These are phyloP conservation scores for Heliocybe sulcata DNA, from an alignment of 1,284 basidiomycete genomes.

Conservation along the genomic window DNA sequence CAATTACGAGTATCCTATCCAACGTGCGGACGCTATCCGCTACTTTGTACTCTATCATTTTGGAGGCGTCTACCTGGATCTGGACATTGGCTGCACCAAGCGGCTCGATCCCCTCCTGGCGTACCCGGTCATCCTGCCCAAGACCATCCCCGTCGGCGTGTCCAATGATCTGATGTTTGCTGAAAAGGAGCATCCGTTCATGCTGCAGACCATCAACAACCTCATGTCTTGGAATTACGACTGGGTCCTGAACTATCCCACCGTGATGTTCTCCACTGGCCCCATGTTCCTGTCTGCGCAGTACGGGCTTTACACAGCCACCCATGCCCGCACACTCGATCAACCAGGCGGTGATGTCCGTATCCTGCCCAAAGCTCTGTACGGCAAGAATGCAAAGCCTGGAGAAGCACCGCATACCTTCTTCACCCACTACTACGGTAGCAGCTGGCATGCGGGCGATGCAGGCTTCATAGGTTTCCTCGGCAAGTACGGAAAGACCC, in stretches of 20 bases:
- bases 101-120: constrained; percentile 84
- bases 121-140: constrained; percentile 88
- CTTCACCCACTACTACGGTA: constrained; percentile 95
- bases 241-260: constrained; percentile 95
- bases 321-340: constrained; percentile 45
- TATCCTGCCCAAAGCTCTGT: constrained; percentile 88
- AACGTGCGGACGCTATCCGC: constrained; percentile 95
- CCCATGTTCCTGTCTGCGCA: constrained; percentile 90
- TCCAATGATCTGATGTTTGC: constrained; percentile 98
- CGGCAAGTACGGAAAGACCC: constrained; percentile 74
- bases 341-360: constrained; percentile 66
- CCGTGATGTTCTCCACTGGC: constrained; percentile 99
- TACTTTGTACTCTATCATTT: constrained; percentile 97
- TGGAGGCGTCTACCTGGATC: constrained; percentile 94
- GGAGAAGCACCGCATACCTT: constrained; percentile 86
- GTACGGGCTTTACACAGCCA: constrained; percentile 75
- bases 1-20: constrained; percentile 89
- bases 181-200: constrained; percentile 81
- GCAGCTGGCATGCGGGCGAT: constrained; percentile 94
- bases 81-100: constrained; percentile 94
- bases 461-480: constrained; percentile 91
- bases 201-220: constrained; percentile 90
- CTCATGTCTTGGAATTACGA: constrained; percentile 90
- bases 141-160: constrained; percentile 94
- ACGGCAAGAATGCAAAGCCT: constrained; percentile 91